Conservation (phyloP, 1,284 basidiomycete genomes). For the Athelia sp. region DNA sequence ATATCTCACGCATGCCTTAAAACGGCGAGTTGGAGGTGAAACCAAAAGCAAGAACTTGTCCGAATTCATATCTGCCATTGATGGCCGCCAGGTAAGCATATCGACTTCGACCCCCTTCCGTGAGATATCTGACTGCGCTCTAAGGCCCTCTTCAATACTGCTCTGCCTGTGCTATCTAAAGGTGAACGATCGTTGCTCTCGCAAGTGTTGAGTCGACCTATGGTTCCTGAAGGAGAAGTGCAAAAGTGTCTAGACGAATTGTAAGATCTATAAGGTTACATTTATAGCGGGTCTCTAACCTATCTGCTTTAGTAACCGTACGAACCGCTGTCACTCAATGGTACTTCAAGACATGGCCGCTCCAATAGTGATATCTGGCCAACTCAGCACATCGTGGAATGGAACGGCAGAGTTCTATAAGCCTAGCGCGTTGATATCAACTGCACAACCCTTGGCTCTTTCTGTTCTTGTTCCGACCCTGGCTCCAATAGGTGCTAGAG, state of each 20-base stretch:
- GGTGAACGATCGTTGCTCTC: conserved; percentile 31
- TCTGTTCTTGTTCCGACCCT: too few species aligned
- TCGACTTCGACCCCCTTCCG: not conserved
- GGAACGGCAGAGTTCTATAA: not conserved
- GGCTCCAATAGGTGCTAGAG: too few species aligned
- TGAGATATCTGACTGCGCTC: too few species aligned
- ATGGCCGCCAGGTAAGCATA: not conserved
- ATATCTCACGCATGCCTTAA: conserved; percentile 50
- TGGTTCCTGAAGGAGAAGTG: conserved; percentile 37
- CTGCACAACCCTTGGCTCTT: too few species aligned
- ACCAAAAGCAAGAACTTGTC: conserved; percentile 38
- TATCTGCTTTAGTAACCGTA: conserved; percentile 10
- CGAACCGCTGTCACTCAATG: conserved; percentile 8
- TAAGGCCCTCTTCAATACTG: conserved; percentile 30
- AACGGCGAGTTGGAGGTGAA: conserved; percentile 51
- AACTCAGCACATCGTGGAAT: not conserved
- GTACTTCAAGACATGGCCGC: not conserved
- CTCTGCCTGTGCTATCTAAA: conserved; percentile 25
- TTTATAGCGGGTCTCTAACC: too few species aligned
- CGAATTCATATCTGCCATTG: conserved; percentile 38
- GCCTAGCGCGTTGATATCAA: not conserved
- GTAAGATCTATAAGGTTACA: conserved; percentile 25
- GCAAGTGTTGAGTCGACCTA: conserved; percentile 31
- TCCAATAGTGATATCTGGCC: not conserved
- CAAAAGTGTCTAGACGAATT: conserved; percentile 36